These are phyloP conservation scores for Neocatenulostroma microsporum DNA, from an alignment of 2,329 filamentous ascomycete species.

Conservation along the genomic window DNA sequence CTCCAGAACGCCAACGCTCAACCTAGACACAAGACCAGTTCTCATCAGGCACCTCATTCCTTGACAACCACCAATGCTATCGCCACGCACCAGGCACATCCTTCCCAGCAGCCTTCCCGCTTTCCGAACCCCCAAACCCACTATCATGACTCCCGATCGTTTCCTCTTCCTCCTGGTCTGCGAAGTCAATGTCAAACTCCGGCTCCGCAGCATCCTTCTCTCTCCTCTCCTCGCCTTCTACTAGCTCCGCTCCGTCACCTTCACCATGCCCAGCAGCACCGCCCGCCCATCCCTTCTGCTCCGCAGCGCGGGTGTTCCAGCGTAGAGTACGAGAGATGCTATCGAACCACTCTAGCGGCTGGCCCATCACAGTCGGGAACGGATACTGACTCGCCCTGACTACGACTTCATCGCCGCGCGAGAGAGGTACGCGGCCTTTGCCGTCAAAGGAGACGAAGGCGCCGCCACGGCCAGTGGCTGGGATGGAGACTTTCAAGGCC, in stretches of 20 bases:
- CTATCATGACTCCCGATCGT: conserved; percentile 8
- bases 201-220: conserved; percentile 44
- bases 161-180: conserved; percentile 43
- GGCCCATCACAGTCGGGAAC: conserved; percentile 90
- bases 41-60: too few species aligned
- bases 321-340: conserved; percentile 83
- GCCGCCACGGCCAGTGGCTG: conserved; percentile 75
- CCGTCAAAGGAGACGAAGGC: conserved; percentile 97
- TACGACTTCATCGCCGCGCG: conserved; percentile 89
- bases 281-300: conserved; percentile 73
- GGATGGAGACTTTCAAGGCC: conserved; percentile 81
- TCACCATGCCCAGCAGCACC: conserved; percentile 48
- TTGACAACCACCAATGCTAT: too few species aligned
- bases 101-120: too few species aligned
- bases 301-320: conserved; percentile 90
- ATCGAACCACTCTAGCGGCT: conserved; percentile 91
- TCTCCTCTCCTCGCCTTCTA: conserved; percentile 32
- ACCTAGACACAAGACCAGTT: too few species aligned
- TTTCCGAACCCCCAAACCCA: conserved; percentile 13
- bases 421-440: conserved; percentile 88
- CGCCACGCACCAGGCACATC: too few species aligned
- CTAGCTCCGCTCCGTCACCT: conserved; percentile 24
- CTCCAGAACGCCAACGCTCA: too few species aligned
- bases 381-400: conserved; percentile 94
- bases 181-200: conserved; percentile 93